Base-by-base conservation (phyloP, 2,329 filamentous ascomycete species). In the Alternaria viburni region DNA sequence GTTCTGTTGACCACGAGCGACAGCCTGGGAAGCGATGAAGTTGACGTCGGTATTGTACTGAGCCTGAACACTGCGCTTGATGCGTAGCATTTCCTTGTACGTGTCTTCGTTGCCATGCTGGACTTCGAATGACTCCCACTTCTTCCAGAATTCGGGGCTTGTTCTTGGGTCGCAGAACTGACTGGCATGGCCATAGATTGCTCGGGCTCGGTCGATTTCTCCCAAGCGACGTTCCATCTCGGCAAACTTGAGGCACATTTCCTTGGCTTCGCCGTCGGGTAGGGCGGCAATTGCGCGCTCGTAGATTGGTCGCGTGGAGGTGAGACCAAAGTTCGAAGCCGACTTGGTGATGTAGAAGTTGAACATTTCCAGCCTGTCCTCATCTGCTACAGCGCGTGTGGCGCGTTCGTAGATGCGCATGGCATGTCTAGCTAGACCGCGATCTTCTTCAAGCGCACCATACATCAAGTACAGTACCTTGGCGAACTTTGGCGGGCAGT, bases 281-380 rank as follows among this genome's bases (percentile, higher is more conserved):
- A 99, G 85, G n/a, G 93, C 92, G 11, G 93, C 90, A 70, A 99
- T 97, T 41, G 96, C 95, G 60, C 94, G 90, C 82, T 99, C 96
- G 84, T 99, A 99, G 72, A 99, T 99, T 1, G 93, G 91, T 55
- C 96, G 86, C 4, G 96, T 97, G 0, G 96, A 98, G 0, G 96
- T 94, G 55, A 99, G 87, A 30, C 96, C 96, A 75, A 99, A 99
- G 81, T 99, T 99, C 19, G 93, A 97, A 2, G 96, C 96, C 0
- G 94, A 97, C 80, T 99, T 98, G 62, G 95, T 98, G 77, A 99
- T 97, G 84, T 99, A 99, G 78, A 98, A 97, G 80, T 97, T 96
- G 84, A 97, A 99, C 94, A 99, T 97, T 74, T 97, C 93, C 64
- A 94, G 90, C 56, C 93, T 88, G 79, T 99, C 95, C 75, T 97